Evolutionary conservation across 129 eudicot species (phyloP).

Genomic region (Solidago caesia): DNA sequence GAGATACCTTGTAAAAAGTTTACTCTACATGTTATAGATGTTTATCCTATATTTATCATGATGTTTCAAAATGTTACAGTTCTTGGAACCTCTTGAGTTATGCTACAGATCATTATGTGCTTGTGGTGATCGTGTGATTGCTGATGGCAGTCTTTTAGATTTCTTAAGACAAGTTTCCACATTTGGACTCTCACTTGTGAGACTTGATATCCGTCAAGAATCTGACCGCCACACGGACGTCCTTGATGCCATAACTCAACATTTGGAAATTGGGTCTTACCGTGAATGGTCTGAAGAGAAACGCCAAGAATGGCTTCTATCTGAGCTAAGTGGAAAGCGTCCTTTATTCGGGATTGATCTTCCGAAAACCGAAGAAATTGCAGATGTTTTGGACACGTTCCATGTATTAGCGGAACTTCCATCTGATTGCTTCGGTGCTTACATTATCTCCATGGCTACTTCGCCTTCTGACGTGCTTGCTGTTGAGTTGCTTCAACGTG

Average conservation of each 20-base stretch:
- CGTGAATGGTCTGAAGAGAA: slow-evolving; percentile 87
- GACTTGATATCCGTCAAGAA: slow-evolving; percentile 96
- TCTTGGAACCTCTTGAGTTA: slow-evolving; percentile 95
- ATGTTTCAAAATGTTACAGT: slow-evolving; percentile 42
- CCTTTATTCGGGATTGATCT: slow-evolving; percentile 95
- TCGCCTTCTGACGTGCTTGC: slow-evolving; percentile 97
- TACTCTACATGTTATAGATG: not conserved
- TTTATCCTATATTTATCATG: slow-evolving; percentile 6
- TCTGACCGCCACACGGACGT: slow-evolving; percentile 95
- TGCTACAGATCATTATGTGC: slow-evolving; percentile 92
- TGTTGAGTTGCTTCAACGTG: slow-evolving; percentile 95
- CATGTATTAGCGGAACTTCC: slow-evolving; percentile 89
- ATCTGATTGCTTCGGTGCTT: slow-evolving; percentile 96
- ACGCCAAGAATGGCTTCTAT: slow-evolving; percentile 91
- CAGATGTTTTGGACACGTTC: slow-evolving; percentile 87
- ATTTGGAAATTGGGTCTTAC: slow-evolving; percentile 89
- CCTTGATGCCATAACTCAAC: slow-evolving; percentile 88
- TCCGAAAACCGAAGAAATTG: slow-evolving; percentile 84
- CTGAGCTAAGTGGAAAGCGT: slow-evolving; percentile 83
- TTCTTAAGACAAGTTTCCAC: slow-evolving; percentile 93
- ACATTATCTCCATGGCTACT: slow-evolving; percentile 99
- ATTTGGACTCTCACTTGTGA: slow-evolving; percentile 89
- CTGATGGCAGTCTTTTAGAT: slow-evolving; percentile 97
- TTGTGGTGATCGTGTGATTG: slow-evolving; percentile 89
- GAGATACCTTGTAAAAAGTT: not conserved